A percentile compares a stretch with the other conserved stretches of the same genome.
Conservation (phyloP, 805 yeast genomes). For the Lipomyces lipofer region DNA sequence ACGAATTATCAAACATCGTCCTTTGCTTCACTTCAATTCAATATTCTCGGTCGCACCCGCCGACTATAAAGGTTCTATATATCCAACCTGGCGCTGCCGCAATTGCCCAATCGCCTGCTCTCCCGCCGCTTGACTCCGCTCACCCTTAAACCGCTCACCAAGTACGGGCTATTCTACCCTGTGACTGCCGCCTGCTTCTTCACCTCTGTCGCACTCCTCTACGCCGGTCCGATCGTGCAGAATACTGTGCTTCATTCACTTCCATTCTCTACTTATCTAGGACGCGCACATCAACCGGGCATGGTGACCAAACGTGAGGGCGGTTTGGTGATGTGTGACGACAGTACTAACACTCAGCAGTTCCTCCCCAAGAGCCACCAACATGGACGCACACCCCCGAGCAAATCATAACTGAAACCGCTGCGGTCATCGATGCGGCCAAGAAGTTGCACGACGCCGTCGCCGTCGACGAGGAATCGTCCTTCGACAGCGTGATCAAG, state of each 20-base stretch:
- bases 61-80: too few relatives aligned
- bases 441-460: conserved; percentile 54
- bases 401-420: conserved; percentile 47
- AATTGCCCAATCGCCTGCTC: too few relatives aligned
- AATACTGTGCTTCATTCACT: conserved; percentile 1
- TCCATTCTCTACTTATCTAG: conserved; percentile 17
- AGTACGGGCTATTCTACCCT: conserved; percentile 3
- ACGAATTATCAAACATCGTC: too few relatives aligned
- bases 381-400: conserved; percentile 62
- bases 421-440: conserved; percentile 47
- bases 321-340: neutral
- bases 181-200: conserved; percentile 26
- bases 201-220: conserved; percentile 22
- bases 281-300: conserved; percentile 17
- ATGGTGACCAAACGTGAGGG: conserved; percentile 13
- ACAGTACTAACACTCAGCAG: conserved; percentile 2
- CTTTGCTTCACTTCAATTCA: too few relatives aligned
- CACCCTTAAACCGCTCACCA: too few relatives aligned
- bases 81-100: too few relatives aligned
- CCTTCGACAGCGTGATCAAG: conserved; percentile 56
- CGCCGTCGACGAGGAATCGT: conserved; percentile 52
- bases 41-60: too few relatives aligned
- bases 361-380: conserved; percentile 47
- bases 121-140: too few relatives aligned
- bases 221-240: conserved; percentile 16